These are phyloP conservation scores for Favolaschia claudopus DNA, from an alignment of 768 basidiomycete genomes.

Conservation along the genomic window DNA sequence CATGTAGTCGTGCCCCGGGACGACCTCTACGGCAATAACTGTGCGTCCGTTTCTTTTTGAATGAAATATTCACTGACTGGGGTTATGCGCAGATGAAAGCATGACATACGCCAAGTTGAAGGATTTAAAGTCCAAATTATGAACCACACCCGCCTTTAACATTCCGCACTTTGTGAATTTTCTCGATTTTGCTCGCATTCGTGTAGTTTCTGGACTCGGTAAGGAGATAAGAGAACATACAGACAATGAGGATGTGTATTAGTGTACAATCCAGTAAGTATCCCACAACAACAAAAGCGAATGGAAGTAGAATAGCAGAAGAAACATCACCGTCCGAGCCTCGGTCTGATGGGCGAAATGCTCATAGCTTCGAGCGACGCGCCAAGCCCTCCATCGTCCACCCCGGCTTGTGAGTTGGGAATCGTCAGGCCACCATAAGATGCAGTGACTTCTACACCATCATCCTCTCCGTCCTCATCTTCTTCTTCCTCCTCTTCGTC, in stretches of 20 bases:
- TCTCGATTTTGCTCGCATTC: too few species aligned
- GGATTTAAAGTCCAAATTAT: slow-evolving; percentile 48
- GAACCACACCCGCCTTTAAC: too few species aligned
- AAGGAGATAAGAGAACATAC: too few species aligned
- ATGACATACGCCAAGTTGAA: slow-evolving; percentile 52
- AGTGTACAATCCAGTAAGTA: too few species aligned
- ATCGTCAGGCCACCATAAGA: slow-evolving; percentile 11
- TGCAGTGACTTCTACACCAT: not conserved
- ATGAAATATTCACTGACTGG: too few species aligned
- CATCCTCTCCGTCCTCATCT: slow-evolving; percentile 10
- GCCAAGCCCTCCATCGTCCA: slow-evolving; percentile 63
- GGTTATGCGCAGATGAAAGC: slow-evolving; percentile 55
- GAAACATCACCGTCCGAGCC: slow-evolving; percentile 31
- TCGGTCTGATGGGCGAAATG: slow-evolving; percentile 66
- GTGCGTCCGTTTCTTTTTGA: slow-evolving; percentile 33
- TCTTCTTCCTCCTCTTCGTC: slow-evolving; percentile 57
- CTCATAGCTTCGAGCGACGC: slow-evolving; percentile 83
- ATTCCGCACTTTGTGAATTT: too few species aligned
- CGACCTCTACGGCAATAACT: slow-evolving; percentile 38
- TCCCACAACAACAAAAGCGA: too few species aligned
- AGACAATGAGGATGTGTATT: too few species aligned
- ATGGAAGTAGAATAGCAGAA: too few species aligned
- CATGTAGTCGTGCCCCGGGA: slow-evolving; percentile 38
- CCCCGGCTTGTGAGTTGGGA: slow-evolving; percentile 2
- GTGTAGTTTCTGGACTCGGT: too few species aligned